Evolutionary conservation across 2,329 filamentous ascomycete genomes (phyloP).

Genomic region (Claviceps capensis): DNA sequence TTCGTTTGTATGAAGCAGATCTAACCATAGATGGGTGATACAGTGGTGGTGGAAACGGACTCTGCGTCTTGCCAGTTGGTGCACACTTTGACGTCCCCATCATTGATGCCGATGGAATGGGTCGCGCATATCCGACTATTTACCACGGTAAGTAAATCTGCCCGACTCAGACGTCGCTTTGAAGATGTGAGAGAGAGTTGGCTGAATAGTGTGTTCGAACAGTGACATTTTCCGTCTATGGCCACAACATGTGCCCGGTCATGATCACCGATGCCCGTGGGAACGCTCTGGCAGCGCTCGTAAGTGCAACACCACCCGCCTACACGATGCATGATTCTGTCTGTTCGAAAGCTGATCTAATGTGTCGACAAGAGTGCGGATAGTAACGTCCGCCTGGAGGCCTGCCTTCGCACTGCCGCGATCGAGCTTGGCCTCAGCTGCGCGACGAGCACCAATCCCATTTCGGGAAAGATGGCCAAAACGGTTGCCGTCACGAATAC

Average conservation of each 20-base stretch:
- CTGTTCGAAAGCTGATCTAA: background rate
- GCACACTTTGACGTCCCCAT: conserved; percentile 23
- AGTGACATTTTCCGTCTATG: conserved; percentile 26
- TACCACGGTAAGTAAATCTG: conserved; percentile 15
- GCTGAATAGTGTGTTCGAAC: background rate
- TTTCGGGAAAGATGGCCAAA: conserved; percentile 12
- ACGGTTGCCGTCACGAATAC: conserved; percentile 12
- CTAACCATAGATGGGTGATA: background rate
- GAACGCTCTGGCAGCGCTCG: conserved; percentile 21
- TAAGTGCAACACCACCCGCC: conserved; percentile 3
- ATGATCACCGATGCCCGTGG: conserved; percentile 23
- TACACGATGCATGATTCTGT: background rate
- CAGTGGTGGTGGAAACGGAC: conserved; percentile 25
- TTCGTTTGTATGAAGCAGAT: background rate
- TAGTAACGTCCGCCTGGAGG: conserved; percentile 20
- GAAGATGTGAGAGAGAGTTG: background rate
- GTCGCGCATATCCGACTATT: conserved; percentile 24
- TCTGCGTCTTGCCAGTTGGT: conserved; percentile 20
- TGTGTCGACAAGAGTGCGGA: conserved; percentile 18
- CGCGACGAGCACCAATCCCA: conserved; percentile 20
- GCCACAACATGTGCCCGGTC: conserved; percentile 22
- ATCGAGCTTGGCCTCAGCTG: conserved; percentile 26
- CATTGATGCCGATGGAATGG: conserved; percentile 25
- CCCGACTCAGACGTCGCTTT: no score
- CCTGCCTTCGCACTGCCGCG: conserved; percentile 20